Percentiles rank a stretch among this genome's conserved stretches.
Conservation (phyloP, 805 yeast species). For the Saccharomycopsis javanensis region DNA sequence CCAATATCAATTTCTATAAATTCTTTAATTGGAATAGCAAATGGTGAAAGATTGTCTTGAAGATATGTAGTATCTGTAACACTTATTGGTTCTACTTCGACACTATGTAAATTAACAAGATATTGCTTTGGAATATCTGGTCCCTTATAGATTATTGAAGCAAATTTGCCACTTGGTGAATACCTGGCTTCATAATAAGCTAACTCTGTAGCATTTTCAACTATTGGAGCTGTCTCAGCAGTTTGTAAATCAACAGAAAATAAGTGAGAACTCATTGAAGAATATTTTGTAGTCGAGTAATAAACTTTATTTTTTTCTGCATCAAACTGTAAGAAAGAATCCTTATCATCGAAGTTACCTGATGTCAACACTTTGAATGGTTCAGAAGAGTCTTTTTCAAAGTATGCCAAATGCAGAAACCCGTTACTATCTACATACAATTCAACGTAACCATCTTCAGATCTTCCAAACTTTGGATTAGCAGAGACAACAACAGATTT, state of each 20-base stretch:
- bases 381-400: conserved; percentile 34
- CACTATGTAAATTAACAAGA: conserved; percentile 45
- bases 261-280: conserved; percentile 50
- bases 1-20: conserved; percentile 27
- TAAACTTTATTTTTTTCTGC: conserved; percentile 37
- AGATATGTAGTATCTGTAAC: conserved; percentile 1
- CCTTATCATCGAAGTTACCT: conserved; percentile 45
- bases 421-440: conserved; percentile 41
- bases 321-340: conserved; percentile 39
- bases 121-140: conserved; percentile 75
- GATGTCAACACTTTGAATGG: conserved; percentile 32
- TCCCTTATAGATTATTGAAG: conserved; percentile 50
- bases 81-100: conserved; percentile 27
- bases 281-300: conserved; percentile 48
- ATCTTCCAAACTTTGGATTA: conserved; percentile 24
- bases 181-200: conserved; percentile 43
- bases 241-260: conserved; percentile 37
- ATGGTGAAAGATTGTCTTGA: conserved; percentile 22
- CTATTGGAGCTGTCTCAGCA: conserved; percentile 9
- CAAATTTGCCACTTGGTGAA: conserved; percentile 48
- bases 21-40: conserved; percentile 43
- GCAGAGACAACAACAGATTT: conserved; percentile 33
- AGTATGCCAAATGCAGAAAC: conserved; percentile 56
- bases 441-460: conserved; percentile 51
- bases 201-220: conserved; percentile 20